phyloP scores from a whole-genome alignment of 108 stramenopile genomes.

The Nannochloropsis gaditana region DNA sequence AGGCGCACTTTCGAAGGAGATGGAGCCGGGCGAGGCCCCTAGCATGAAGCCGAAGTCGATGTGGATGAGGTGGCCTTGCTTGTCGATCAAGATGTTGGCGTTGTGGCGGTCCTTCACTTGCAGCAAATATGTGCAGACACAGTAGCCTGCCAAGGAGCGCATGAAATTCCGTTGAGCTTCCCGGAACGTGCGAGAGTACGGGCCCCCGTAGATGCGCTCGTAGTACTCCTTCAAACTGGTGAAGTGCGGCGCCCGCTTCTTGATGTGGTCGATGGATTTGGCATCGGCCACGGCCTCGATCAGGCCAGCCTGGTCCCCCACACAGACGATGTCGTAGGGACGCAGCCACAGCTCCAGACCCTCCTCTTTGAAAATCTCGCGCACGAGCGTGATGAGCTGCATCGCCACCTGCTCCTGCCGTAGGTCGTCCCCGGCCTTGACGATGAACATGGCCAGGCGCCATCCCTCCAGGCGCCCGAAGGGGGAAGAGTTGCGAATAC shows the following conservation, averaged over 20 bases:
- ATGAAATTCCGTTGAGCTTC: conserved; percentile 53
- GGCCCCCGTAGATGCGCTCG: conserved; percentile 66
- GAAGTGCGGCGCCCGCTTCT: conserved; percentile 45
- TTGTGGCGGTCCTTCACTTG: conserved; percentile 97
- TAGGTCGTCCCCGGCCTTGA: conserved; percentile 60
- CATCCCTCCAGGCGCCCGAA: conserved; percentile 54
- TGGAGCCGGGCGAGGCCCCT: conserved; percentile 83
- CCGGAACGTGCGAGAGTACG: conserved; percentile 35
- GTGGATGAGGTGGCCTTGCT: conserved; percentile 67
- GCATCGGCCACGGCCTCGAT: conserved; percentile 53
- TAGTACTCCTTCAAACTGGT: conserved; percentile 61
- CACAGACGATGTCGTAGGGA: conserved; percentile 51
- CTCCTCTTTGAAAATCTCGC: conserved; percentile 44
- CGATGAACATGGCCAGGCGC: conserved; percentile 50
- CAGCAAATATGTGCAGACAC: conserved; percentile 81
- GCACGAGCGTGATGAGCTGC: conserved; percentile 46
- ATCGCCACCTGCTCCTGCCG: conserved; percentile 53
- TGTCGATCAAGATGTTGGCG: conserved; percentile 88
- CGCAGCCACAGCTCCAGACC: conserved; percentile 46
- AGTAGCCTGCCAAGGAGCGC: conserved; percentile 48
- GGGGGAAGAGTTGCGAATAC: conserved; percentile 38
- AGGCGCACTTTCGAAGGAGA: conserved; percentile 68
- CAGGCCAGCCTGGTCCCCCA: conserved; percentile 48
- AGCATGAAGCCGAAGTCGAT: conserved; percentile 97
- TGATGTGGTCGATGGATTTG: conserved; percentile 51